Conservation (phyloP, 805 yeast genomes). For the Tetrapisispora iriomotensis region DNA sequence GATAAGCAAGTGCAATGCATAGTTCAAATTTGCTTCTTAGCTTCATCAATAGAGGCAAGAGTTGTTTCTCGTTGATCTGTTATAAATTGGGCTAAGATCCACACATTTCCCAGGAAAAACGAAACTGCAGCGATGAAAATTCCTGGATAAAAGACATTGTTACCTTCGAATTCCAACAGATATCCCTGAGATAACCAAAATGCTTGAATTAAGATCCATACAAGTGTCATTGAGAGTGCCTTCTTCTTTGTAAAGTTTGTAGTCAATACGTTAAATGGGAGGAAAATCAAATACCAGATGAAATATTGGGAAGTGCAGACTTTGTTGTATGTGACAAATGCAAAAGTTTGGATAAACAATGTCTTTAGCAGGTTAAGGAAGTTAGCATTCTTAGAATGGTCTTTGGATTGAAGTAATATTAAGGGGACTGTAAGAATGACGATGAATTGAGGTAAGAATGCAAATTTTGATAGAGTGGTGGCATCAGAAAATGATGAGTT, state of each 20-base stretch:
- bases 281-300: conserved; percentile 81
- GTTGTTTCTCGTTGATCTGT: conserved; percentile 23
- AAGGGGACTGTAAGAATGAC: conserved; percentile 23
- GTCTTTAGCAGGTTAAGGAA: conserved; percentile 38
- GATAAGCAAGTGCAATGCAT: no score
- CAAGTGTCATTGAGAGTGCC: conserved; percentile 34
- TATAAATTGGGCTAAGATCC: conserved; percentile 49
- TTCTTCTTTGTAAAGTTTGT: conserved; percentile 31
- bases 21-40: not conserved
- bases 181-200: conserved; percentile 75
- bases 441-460: conserved; percentile 75
- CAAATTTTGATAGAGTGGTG: conserved; percentile 33
- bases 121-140: conserved; percentile 44
- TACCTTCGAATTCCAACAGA: conserved; percentile 70
- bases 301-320: conserved; percentile 93
- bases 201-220: conserved; percentile 69
- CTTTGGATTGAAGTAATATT: conserved; percentile 3
- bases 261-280: conserved; percentile 59
- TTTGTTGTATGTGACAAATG: conserved; percentile 70
- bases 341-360: conserved; percentile 65
- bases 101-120: conserved; percentile 55
- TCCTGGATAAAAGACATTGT: conserved; percentile 49
- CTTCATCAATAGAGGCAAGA: not conserved
- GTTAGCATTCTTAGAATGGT: conserved; percentile 16
- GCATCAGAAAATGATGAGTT: conserved; percentile 33